A percentile compares a stretch with the other conserved stretches of the same genome.
Evolutionary conservation across 1,284 basidiomycete species (phyloP).

Genomic region (Meripilus lineatus): DNA sequence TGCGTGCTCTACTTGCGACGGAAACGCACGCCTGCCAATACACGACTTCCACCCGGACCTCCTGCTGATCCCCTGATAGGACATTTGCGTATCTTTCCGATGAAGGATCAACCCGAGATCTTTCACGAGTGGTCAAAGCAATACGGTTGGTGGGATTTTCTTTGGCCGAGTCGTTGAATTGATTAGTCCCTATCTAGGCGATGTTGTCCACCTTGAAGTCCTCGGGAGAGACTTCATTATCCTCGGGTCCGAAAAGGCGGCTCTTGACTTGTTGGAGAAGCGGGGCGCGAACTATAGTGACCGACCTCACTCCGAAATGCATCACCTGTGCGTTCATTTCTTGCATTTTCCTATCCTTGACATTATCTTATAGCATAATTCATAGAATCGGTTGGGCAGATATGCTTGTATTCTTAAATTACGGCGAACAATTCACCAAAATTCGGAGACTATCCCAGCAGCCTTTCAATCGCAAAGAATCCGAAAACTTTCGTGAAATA

Average conservation of each 20-base stretch:
- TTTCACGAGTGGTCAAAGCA: conserved; percentile 1
- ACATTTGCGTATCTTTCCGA: background rate
- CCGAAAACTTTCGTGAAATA: background rate
- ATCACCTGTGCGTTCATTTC: conserved; percentile 12
- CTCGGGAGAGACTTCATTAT: conserved; percentile 12
- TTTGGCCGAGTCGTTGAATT: background rate
- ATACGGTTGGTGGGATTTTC: background rate
- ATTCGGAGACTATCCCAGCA: background rate
- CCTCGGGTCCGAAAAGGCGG: conserved; percentile 11
- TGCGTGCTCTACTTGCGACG: too few species aligned
- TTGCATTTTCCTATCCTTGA: too few species aligned
- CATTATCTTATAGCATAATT: too few species aligned
- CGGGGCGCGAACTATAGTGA: conserved; percentile 16
- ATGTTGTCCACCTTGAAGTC: conserved; percentile 14
- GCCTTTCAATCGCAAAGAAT: background rate
- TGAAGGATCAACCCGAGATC: background rate
- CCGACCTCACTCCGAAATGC: conserved; percentile 8
- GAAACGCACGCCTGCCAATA: too few species aligned
- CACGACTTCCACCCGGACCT: conserved; percentile 12
- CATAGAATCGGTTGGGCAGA: conserved; percentile 13
- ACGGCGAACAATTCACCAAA: background rate
- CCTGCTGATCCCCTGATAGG: conserved; percentile 1
- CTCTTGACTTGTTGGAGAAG: conserved; percentile 18
- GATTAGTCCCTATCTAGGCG: conserved; percentile 10
- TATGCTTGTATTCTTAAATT: background rate